Conservation (phyloP, 2,329 filamentous ascomycete species). For the Colletotrichum salicis region DNA sequence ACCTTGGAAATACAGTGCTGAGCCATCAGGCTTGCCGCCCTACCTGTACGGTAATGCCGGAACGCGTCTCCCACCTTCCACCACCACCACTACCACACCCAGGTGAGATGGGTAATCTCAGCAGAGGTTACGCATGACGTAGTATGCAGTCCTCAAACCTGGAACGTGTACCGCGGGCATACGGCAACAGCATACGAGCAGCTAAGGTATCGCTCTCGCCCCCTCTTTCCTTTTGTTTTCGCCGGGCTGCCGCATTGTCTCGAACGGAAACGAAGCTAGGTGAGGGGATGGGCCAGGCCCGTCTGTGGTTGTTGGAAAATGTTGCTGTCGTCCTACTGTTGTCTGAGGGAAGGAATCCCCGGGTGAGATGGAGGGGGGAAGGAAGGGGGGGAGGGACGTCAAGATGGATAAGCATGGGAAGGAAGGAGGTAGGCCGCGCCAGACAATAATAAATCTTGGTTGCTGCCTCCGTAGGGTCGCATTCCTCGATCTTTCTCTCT, state of each 20-base stretch:
- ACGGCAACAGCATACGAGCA: background rate
- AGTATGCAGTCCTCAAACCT: conserved; percentile 26
- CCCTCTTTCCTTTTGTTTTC: background rate
- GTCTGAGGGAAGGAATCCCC: conserved; percentile 27
- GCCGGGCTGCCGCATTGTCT: conserved; percentile 15
- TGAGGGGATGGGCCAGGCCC: background rate
- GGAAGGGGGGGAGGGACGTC: conserved; percentile 8
- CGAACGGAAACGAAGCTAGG: conserved; percentile 12
- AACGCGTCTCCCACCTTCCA: background rate
- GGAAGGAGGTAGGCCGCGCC: background rate
- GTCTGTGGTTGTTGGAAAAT: background rate
- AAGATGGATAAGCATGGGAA: background rate
- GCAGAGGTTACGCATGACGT: conserved; percentile 26
- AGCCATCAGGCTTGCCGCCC: background rate
- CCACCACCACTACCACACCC: background rate
- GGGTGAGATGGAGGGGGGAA: conserved; percentile 36
- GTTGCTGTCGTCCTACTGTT: background rate
- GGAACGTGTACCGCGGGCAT: conserved; percentile 10
- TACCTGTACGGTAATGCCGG: background rate
- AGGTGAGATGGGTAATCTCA: conserved; percentile 9
- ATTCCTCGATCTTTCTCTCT: conserved; percentile 14
- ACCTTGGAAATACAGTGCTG: background rate
- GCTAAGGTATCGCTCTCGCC: background rate
- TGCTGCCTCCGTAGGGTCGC: conserved; percentile 7
- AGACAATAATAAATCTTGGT: conserved; percentile 25